Conservation (phyloP, 108 stramenopile species). For the Seminavis robusta region DNA sequence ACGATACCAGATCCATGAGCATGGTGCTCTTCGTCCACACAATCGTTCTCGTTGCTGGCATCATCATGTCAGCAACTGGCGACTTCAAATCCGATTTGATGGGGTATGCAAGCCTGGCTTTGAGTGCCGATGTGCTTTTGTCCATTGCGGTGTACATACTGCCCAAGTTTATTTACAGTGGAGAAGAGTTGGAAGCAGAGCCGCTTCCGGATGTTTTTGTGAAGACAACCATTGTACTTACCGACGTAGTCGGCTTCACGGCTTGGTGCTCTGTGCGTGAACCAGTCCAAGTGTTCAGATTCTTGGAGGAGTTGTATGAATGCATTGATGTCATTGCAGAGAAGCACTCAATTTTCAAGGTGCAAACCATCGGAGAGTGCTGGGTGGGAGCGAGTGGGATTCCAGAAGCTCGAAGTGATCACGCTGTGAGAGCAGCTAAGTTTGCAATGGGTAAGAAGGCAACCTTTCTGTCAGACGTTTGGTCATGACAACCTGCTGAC, state of each 20-base stretch:
- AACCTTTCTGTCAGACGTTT: no score
- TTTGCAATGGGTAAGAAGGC: no score
- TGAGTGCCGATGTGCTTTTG: slow-evolving; percentile 9
- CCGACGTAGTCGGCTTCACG: slow-evolving; percentile 23
- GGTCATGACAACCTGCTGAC: no score
- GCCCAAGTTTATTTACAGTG: no score
- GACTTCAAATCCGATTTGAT: neutral
- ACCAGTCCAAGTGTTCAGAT: slow-evolving; percentile 12
- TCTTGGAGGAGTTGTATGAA: slow-evolving; percentile 11
- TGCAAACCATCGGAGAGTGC: no score
- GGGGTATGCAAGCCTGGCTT: slow-evolving; percentile 1
- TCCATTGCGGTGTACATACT: slow-evolving; percentile 14
- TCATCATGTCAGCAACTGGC: neutral
- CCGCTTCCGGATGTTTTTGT: slow-evolving; percentile 17
- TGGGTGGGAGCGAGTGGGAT: no score
- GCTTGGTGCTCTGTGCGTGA: slow-evolving; percentile 17
- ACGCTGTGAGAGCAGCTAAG: no score
- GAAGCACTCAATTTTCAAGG: slow-evolving; percentile 11
- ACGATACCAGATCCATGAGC: slow-evolving; percentile 24
- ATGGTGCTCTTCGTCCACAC: slow-evolving; percentile 14
- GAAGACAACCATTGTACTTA: slow-evolving; percentile 12
- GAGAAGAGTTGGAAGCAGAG: no score
- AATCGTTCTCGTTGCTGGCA: slow-evolving; percentile 2
- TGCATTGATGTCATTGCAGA: slow-evolving; percentile 6
- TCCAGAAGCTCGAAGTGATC: no score